Evolutionary conservation across 1,284 basidiomycete genomes (phyloP), one percentile per base, ranked within the genome.

Genomic region (Cutaneotrichosporon spelunceum): DNA sequence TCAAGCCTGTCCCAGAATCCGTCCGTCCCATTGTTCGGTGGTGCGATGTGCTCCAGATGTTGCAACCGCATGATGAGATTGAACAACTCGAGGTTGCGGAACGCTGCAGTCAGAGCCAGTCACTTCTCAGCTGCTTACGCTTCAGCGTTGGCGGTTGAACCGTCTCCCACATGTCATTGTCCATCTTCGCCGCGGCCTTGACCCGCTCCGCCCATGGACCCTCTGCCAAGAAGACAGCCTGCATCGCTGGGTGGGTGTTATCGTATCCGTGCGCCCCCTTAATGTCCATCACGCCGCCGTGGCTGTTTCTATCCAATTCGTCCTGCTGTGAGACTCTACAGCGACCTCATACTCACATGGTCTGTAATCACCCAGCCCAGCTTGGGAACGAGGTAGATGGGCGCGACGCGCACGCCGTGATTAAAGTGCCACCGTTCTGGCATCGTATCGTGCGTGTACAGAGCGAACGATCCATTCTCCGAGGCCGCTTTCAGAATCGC

Each of bases 51-150:
- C 62, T 84, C 84, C 47, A 93, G 83, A 2, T 85, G 86, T 39
- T 94, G 79, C 52, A 94, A 79, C 70, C 85, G 86, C 79, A 87
- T 84, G 57, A 94, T 83, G 21, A 95, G 84, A 65, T 87, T 87
- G 76, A 93, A 93, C 36, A 95, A 80, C 79, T 95, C 86, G 44
- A 93, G 85, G 67, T 94, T 95, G 72, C 82, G 76, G 78, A 95
- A 94, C 10, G 85, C 84, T 73, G 57, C 2, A 29, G 56, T 53
- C 27, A 42, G 53, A n/a, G n/a, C n/a, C 45, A 33, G 5, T 27
- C 16, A 23, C 11, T 7, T 19, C 23, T 10, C 23, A 3, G 19
- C 10, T 10, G 67, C 73, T 64, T 65, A 74, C 73, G 63, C 33
- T 89, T 82, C 81, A 93, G 87, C 61, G 92, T 83, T 70, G 87